Percentiles rank a stretch among this genome's conserved stretches.
Conservation (phyloP, 768 basidiomycete species). For the Phallus indusiatus region DNA sequence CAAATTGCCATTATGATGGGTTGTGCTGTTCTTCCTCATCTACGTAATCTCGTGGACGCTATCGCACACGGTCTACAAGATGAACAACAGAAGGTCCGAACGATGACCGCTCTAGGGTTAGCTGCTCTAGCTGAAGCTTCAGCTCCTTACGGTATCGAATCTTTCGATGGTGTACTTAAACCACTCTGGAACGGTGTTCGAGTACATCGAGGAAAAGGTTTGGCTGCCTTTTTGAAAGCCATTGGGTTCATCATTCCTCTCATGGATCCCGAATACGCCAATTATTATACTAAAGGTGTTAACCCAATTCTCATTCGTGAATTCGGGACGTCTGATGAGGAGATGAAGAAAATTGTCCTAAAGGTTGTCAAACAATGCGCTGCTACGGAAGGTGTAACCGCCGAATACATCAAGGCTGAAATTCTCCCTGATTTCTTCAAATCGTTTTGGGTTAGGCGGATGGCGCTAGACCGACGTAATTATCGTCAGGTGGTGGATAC, state of each 20-base stretch:
- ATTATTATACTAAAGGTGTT: slow-evolving; percentile 98
- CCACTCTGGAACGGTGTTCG: slow-evolving; percentile 91
- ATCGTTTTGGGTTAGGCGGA: slow-evolving; percentile 95
- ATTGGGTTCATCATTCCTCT: slow-evolving; percentile 99
- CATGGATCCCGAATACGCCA: slow-evolving; percentile 99
- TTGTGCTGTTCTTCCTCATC: slow-evolving; percentile 92
- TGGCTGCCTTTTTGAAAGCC: slow-evolving; percentile 93
- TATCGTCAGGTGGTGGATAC: slow-evolving; percentile 98
- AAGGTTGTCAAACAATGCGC: slow-evolving; percentile 99
- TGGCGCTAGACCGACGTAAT: slow-evolving; percentile 95
- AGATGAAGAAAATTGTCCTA: slow-evolving; percentile 99
- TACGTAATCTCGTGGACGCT: slow-evolving; percentile 93
- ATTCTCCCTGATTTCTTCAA: slow-evolving; percentile 99
- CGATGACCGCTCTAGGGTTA: slow-evolving; percentile 87
- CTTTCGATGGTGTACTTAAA: slow-evolving; percentile 95
- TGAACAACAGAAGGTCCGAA: slow-evolving; percentile 93
- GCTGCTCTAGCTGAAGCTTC: slow-evolving; percentile 96
- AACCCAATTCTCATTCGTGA: slow-evolving; percentile 95
- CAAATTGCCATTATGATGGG: slow-evolving; percentile 99
- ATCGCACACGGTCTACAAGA: slow-evolving; percentile 89
- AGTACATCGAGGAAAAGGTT: slow-evolving; percentile 88
- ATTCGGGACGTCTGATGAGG: slow-evolving; percentile 98
- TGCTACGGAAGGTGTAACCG: slow-evolving; percentile 94
- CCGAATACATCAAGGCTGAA: slow-evolving; percentile 93
- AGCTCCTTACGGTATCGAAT: slow-evolving; percentile 98